phyloP scores from a whole-genome alignment of 345 rosid genomes.

The Cardamine chenopodiifolia region DNA sequence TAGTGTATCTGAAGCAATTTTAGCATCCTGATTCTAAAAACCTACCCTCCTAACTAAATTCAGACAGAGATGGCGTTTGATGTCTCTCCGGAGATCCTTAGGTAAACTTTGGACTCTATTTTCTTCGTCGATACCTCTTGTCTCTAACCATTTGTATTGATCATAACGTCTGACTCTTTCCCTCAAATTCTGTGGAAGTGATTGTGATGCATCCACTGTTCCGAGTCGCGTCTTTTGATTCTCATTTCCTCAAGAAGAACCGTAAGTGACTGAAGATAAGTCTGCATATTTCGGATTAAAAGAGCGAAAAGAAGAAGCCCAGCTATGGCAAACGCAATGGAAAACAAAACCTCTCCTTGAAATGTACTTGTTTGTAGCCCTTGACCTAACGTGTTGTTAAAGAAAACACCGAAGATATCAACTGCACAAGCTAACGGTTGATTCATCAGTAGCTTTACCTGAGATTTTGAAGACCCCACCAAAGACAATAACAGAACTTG shows the following conservation, averaged over 20 bases:
- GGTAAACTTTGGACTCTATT: slow-evolving; percentile 69
- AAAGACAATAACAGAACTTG: slow-evolving; percentile 76
- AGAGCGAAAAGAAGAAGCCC: slow-evolving; percentile 90
- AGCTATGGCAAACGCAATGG: slow-evolving; percentile 67
- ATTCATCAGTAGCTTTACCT: slow-evolving; percentile 47
- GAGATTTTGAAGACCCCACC: slow-evolving; percentile 96
- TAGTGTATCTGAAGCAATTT: neutral
- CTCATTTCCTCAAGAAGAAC: slow-evolving; percentile 94
- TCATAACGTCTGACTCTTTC: slow-evolving; percentile 56
- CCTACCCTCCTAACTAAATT: slow-evolving; percentile 86
- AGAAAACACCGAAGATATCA: slow-evolving; percentile 17
- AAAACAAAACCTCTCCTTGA: slow-evolving; percentile 73
- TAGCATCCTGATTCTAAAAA: slow-evolving; percentile 1
- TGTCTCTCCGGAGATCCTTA: slow-evolving; percentile 85
- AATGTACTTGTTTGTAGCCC: slow-evolving; percentile 83
- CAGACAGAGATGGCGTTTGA: slow-evolving; percentile 85
- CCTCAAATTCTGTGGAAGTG: slow-evolving; percentile 60
- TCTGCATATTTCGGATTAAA: slow-evolving; percentile 89
- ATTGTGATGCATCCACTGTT: slow-evolving; percentile 94
- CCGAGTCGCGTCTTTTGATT: slow-evolving; percentile 89
- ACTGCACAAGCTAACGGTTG: neutral
- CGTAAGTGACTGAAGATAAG: slow-evolving; percentile 79
- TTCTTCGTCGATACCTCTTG: slow-evolving; percentile 56
- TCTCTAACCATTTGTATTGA: slow-evolving; percentile 57
- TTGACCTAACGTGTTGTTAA: slow-evolving; percentile 75